Conservation (phyloP, 2,329 filamentous ascomycete genomes). For the Geosmithia flava region DNA sequence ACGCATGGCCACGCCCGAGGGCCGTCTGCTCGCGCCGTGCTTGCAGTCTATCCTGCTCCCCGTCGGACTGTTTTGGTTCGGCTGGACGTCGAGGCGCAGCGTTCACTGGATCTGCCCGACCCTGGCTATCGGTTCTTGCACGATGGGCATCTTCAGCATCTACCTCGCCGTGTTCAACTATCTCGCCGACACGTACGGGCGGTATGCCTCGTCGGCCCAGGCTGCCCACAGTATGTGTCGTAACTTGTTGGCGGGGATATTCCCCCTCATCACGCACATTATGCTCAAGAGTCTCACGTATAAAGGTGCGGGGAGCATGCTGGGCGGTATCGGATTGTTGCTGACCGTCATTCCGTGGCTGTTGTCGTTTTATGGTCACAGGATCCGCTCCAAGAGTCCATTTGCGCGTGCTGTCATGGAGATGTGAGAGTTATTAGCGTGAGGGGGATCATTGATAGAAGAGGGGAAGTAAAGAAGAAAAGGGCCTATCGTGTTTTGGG, state of each 20-base stretch:
- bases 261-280: slow-evolving; percentile 47
- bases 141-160: slow-evolving; percentile 56
- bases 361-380: slow-evolving; percentile 49
- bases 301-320: slow-evolving; percentile 46
- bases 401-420: slow-evolving; percentile 28
- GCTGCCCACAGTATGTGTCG: slow-evolving; percentile 56
- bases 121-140: slow-evolving; percentile 48
- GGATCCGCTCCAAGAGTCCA: slow-evolving; percentile 48
- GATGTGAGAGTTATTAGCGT: background rate
- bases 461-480: too few species aligned
- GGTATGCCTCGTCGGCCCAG: slow-evolving; percentile 52
- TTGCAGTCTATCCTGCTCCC: slow-evolving; percentile 50
- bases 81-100: slow-evolving; percentile 40
- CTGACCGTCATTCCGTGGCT: slow-evolving; percentile 57
- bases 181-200: slow-evolving; percentile 54
- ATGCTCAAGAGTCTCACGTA: slow-evolving; percentile 50
- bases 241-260: slow-evolving; percentile 51
- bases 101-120: slow-evolving; percentile 53
- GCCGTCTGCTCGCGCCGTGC: slow-evolving; percentile 51
- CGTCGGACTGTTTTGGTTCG: slow-evolving; percentile 58
- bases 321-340: slow-evolving; percentile 47
- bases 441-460: too few species aligned
- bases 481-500: too few species aligned
- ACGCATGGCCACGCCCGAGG: slow-evolving; percentile 34
- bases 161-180: slow-evolving; percentile 61